Percentiles rank a stretch among this genome's conserved stretches.
These are phyloP conservation scores for Schwanniomyces pseudopolymorphus DNA, from an alignment of 805 yeast species.

Conservation along the genomic window DNA sequence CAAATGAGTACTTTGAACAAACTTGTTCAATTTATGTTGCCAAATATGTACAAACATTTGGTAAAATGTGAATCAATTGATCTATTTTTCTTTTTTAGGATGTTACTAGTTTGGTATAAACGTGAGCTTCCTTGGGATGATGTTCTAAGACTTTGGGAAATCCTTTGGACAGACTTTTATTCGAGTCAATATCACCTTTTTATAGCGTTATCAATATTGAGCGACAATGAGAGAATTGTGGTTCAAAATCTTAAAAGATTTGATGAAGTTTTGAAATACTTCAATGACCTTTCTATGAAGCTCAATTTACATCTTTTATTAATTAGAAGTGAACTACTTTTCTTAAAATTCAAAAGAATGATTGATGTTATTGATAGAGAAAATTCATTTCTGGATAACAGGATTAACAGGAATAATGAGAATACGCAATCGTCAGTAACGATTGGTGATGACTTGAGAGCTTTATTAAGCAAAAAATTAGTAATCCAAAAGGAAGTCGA, in stretches of 20 bases:
- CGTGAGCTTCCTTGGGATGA: conserved; percentile 84
- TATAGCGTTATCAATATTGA: conserved; percentile 84
- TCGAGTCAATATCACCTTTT: conserved; percentile 87
- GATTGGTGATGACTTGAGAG: conserved; percentile 55
- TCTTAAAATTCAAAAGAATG: conserved; percentile 76
- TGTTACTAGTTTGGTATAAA: conserved; percentile 94
- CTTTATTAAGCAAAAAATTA: conserved; percentile 57
- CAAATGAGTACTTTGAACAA: conserved; percentile 85
- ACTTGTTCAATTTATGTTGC: conserved; percentile 86
- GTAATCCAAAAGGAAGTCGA: conserved; percentile 63
- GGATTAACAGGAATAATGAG: conserved; percentile 20
- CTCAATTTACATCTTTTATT: conserved; percentile 74
- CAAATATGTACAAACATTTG: conserved; percentile 77
- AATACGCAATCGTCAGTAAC: no score
- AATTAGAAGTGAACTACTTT: conserved; percentile 81
- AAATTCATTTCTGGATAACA: conserved; percentile 17
- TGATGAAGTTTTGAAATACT: conserved; percentile 89
- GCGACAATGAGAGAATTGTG: conserved; percentile 79
- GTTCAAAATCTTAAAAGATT: conserved; percentile 71
- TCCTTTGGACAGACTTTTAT: conserved; percentile 83
- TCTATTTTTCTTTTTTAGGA: conserved; percentile 89
- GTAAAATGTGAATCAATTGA: conserved; percentile 87
- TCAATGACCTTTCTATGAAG: conserved; percentile 83
- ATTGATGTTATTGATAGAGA: conserved; percentile 73
- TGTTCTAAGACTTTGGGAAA: conserved; percentile 85